phyloP scores from a whole-genome alignment of 208 protist genomes.

The Porcisia deanei region DNA sequence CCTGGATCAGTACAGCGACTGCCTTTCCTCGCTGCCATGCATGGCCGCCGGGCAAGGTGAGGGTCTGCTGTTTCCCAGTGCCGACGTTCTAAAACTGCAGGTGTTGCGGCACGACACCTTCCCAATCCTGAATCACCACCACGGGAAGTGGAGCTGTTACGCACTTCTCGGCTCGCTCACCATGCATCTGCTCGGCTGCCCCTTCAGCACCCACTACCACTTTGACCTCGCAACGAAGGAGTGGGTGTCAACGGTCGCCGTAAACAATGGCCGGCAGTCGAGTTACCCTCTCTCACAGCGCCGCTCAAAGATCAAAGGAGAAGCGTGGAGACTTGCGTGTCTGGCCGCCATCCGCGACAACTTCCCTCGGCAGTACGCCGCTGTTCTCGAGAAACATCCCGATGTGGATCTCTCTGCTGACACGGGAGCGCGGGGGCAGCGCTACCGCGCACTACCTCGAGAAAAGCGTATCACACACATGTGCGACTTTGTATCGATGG shows the following conservation, averaged over 20 bases:
- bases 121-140: slow-evolving; percentile 65
- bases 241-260: slow-evolving; percentile 63
- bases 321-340: slow-evolving; percentile 82
- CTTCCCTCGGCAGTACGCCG: slow-evolving; percentile 80
- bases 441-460: slow-evolving; percentile 76
- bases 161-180: slow-evolving; percentile 83
- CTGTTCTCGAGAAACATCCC: slow-evolving; percentile 60
- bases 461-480: slow-evolving; percentile 88
- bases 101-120: slow-evolving; percentile 72
- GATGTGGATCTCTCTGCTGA: slow-evolving; percentile 83
- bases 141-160: slow-evolving; percentile 84
- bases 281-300: slow-evolving; percentile 64
- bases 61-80: slow-evolving; percentile 50
- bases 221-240: slow-evolving; percentile 42
- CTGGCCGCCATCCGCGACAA: slow-evolving; percentile 80
- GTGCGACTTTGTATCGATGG: slow-evolving; percentile 57
- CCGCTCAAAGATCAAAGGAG: slow-evolving; percentile 57
- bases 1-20: slow-evolving; percentile 71
- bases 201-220: slow-evolving; percentile 72
- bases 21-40: slow-evolving; percentile 30
- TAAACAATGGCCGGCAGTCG: slow-evolving; percentile 54
- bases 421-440: slow-evolving; percentile 57
- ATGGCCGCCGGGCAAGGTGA: slow-evolving; percentile 16
- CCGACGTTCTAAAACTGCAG: slow-evolving; percentile 54
- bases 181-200: slow-evolving; percentile 69